phyloP scores from a whole-genome alignment of 1,284 basidiomycete species.

The Chiua sp. region DNA sequence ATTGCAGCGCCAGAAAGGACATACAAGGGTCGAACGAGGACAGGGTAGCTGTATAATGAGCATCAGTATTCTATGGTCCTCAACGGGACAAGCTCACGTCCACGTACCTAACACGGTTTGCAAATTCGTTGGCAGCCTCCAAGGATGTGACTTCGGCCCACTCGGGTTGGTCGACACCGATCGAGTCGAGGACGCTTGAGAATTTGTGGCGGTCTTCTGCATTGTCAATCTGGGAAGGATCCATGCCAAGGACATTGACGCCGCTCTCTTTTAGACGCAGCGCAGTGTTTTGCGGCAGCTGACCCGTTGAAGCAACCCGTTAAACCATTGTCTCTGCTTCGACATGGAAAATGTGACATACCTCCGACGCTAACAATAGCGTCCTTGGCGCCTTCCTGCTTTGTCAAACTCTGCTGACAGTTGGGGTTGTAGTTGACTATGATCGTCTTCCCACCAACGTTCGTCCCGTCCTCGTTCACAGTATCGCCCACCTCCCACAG shows the following conservation, averaged over 20 bases:
- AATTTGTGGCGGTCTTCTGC: slow-evolving; percentile 99
- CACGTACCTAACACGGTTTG: slow-evolving; percentile 76
- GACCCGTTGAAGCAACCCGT: slow-evolving; percentile 55
- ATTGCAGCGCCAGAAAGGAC: slow-evolving; percentile 99
- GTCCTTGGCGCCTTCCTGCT: slow-evolving; percentile 90
- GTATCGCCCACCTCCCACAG: slow-evolving; percentile 90
- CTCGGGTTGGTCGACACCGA: slow-evolving; percentile 97
- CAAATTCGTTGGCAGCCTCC: slow-evolving; percentile 92
- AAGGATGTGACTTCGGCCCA: slow-evolving; percentile 94
- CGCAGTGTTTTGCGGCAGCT: slow-evolving; percentile 98
- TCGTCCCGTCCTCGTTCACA: slow-evolving; percentile 18
- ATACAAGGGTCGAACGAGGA: slow-evolving; percentile 96
- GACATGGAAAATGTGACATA: slow-evolving; percentile 38
- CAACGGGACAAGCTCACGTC: neutral
- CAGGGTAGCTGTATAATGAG: slow-evolving; percentile 73
- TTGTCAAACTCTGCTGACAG: slow-evolving; percentile 99
- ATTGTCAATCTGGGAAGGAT: slow-evolving; percentile 94
- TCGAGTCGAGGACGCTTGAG: slow-evolving; percentile 93
- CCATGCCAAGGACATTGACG: slow-evolving; percentile 96
- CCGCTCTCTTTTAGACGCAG: slow-evolving; percentile 91
- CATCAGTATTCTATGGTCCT: slow-evolving; percentile 24
- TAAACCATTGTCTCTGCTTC: neutral
- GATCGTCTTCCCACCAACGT: slow-evolving; percentile 63
- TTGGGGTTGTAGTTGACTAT: slow-evolving; percentile 99
- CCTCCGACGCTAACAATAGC: slow-evolving; percentile 98